Conservation (phyloP, 2,329 filamentous ascomycete species). For the Penicillium rolfsii region DNA sequence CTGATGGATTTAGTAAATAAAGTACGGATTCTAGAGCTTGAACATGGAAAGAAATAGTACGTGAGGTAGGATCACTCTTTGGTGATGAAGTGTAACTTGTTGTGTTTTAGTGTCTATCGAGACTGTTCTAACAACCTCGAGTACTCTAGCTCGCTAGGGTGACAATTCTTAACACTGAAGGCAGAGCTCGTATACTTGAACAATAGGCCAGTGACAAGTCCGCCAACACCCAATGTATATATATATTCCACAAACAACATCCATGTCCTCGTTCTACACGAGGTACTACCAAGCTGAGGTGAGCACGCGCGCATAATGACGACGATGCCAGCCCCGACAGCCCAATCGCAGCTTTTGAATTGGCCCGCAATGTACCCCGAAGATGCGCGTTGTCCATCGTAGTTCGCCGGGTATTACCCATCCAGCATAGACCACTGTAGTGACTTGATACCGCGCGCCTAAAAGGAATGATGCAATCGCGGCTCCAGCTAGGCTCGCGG, state of each 20-base stretch:
- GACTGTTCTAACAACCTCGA: too few species aligned
- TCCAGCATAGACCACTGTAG: neutral
- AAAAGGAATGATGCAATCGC: slow-evolving; percentile 18
- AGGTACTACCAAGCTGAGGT: neutral
- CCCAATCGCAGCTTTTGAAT: neutral
- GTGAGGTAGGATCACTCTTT: neutral
- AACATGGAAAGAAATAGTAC: neutral
- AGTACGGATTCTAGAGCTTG: neutral
- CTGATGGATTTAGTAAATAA: neutral
- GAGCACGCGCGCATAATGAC: neutral
- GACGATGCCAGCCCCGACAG: neutral
- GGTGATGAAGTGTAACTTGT: neutral
- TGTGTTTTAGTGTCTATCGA: too few species aligned
- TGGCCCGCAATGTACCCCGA: neutral
- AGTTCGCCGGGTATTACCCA: neutral
- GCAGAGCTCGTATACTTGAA: too few species aligned
- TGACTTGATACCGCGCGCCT: neutral
- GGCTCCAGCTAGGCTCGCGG: slow-evolving; percentile 18
- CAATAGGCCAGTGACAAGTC: too few species aligned
- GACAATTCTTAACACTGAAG: too few species aligned
- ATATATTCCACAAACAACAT: neutral
- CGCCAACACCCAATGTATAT: neutral
- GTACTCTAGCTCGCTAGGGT: too few species aligned
- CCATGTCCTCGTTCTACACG: too few species aligned
- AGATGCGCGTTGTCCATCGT: neutral